Percentiles rank a stretch among this genome's conserved stretches.
phyloP scores from a whole-genome alignment of 495 filamentous ascomycete species.

The Neurospora sp. region DNA sequence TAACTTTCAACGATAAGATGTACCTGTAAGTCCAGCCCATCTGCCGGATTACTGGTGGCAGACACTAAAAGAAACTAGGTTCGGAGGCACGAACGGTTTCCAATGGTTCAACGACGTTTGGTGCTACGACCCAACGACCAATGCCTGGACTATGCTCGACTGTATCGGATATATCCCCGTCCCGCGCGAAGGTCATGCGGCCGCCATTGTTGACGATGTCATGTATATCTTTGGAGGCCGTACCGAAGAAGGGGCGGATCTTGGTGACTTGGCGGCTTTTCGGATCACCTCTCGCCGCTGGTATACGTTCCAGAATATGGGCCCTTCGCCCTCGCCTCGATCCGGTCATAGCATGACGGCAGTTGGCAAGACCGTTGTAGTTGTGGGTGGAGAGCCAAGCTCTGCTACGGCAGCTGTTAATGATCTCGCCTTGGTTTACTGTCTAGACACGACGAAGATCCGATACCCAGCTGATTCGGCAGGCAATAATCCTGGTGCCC shows the following conservation, averaged over 20 bases:
- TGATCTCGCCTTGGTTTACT: conserved; percentile 82
- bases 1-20: conserved; percentile 88
- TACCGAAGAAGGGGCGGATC: conserved; percentile 79
- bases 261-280: conserved; percentile 93
- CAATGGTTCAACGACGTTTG: conserved; percentile 99
- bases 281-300: conserved; percentile 82
- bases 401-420: conserved; percentile 66
- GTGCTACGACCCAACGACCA: conserved; percentile 77
- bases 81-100: conserved; percentile 90
- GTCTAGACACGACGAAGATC: conserved; percentile 91
- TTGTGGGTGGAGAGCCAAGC: conserved; percentile 89
- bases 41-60: background rate
- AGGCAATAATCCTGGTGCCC: conserved; percentile 34
- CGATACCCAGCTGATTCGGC: conserved; percentile 79
- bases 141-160: conserved; percentile 77
- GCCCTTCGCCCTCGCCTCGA: conserved; percentile 81
- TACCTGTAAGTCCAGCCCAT: conserved; percentile 59
- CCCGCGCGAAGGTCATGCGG: conserved; percentile 88
- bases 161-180: conserved; percentile 96
- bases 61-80: conserved; percentile 38
- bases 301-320: conserved; percentile 99
- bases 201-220: conserved; percentile 85
- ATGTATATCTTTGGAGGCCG: conserved; percentile 99
- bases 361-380: conserved; percentile 81
- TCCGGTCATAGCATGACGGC: conserved; percentile 98